Percentiles rank a stretch among this genome's conserved stretches.
Conservation (phyloP, 2,329 filamentous ascomycete species). For the Arthroderma sp. region DNA sequence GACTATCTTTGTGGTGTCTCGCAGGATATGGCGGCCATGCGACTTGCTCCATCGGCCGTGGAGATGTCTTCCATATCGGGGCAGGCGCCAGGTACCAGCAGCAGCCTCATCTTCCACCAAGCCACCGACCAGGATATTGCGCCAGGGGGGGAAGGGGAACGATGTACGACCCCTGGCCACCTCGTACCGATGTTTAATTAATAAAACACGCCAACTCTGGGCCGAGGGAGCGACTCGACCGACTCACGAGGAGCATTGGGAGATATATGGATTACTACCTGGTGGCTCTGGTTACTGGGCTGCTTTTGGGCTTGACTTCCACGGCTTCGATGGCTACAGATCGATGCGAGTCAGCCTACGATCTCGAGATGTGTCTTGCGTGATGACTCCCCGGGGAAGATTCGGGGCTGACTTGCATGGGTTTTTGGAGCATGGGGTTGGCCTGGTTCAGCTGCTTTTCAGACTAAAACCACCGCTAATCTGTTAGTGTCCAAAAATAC, state of each 20-base stretch:
- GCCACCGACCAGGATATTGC: not conserved
- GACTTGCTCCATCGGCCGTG: not conserved
- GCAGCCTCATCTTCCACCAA: not conserved
- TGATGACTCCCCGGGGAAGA: not conserved
- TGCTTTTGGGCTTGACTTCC: no score
- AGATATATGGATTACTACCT: no score
- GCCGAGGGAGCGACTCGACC: not conserved
- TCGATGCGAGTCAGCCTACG: not conserved
- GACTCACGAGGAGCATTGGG: not conserved
- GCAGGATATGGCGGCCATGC: not conserved
- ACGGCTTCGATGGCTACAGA: not conserved
- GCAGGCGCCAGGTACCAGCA: not conserved
- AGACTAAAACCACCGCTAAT: slow-evolving; percentile 1
- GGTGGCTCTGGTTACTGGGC: no score
- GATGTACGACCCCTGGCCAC: not conserved
- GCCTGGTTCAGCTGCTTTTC: not conserved
- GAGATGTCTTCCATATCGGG: not conserved
- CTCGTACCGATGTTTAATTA: slow-evolving; percentile 4
- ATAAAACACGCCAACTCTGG: not conserved
- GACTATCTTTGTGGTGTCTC: not conserved
- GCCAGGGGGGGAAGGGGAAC: not conserved
- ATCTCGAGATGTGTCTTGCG: not conserved
- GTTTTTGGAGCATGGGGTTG: not conserved
- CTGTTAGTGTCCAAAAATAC: slow-evolving; percentile 5
- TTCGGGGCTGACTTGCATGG: not conserved